Percentiles rank a stretch among this genome's conserved stretches.
Conservation (phyloP, 768 basidiomycete genomes). For the Mycena vitilis region DNA sequence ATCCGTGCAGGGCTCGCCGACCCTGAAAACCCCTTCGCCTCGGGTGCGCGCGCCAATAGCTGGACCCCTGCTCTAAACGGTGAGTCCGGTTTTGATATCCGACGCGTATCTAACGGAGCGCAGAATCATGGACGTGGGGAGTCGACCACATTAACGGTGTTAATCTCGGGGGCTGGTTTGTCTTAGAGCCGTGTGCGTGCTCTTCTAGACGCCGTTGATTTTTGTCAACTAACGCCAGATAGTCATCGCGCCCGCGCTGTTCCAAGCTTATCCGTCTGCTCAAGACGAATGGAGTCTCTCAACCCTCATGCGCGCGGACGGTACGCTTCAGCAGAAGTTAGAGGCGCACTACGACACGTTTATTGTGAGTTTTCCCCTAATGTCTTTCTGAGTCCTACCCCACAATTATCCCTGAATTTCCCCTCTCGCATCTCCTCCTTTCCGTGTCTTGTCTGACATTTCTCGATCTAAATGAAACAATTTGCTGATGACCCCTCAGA, state of each 20-base stretch:
- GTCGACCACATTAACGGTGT: conserved; percentile 55
- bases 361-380: conserved; percentile 63
- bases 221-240: too few relatives aligned
- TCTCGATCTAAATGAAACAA: not conserved
- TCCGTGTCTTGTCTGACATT: not conserved
- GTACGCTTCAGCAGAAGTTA: conserved; percentile 63
- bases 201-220: too few relatives aligned
- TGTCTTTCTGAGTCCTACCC: not conserved
- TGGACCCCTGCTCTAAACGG: conserved; percentile 70
- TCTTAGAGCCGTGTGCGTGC: conserved; percentile 60
- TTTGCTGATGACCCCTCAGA: conserved; percentile 54
- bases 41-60: conserved; percentile 64
- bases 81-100: too few relatives aligned
- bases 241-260: conserved; percentile 73
- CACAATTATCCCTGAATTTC: not conserved
- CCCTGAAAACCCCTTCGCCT: conserved; percentile 62
- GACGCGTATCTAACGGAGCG: too few relatives aligned
- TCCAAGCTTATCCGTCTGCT: conserved; percentile 71
- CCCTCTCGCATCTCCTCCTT: not conserved
- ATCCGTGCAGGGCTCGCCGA: conserved; percentile 50
- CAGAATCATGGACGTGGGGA: conserved; percentile 66
- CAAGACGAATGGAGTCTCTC: conserved; percentile 84
- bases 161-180: conserved; percentile 75
- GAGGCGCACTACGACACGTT: conserved; percentile 88
- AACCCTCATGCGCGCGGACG: conserved; percentile 71